These are phyloP conservation scores for Pyronema domesticum DNA, from an alignment of 495 filamentous ascomycete genomes.

Conservation along the genomic window DNA sequence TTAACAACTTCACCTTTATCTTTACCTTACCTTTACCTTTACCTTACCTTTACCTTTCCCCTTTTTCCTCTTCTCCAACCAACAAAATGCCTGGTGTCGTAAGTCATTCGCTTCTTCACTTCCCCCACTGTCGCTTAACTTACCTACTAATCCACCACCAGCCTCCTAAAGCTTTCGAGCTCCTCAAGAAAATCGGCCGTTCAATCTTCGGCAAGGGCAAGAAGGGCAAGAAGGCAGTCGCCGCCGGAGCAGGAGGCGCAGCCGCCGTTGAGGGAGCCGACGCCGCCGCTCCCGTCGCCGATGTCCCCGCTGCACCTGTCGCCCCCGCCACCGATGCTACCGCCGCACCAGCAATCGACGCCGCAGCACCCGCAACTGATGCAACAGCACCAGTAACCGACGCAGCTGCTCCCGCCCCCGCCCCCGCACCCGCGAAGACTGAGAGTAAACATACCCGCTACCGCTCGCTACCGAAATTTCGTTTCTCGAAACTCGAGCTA, in stretches of 20 bases:
- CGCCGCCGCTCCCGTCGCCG: not conserved
- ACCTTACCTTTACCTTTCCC: conserved; percentile 8
- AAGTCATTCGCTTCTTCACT: conserved; percentile 6
- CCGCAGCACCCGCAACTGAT: not conserved
- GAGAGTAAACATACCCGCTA: not conserved
- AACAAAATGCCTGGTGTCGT: conserved; percentile 24
- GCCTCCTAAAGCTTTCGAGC: conserved; percentile 17
- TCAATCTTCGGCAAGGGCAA: conserved; percentile 17
- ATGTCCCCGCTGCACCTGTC: not conserved
- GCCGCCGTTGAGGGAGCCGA: not conserved
- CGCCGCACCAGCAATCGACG: not conserved
- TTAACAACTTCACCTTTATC: not conserved
- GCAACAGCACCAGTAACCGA: not conserved
- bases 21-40: conserved; percentile 15
- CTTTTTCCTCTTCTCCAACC: not conserved
- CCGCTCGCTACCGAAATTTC: too few species aligned
- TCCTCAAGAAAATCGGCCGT: conserved; percentile 21
- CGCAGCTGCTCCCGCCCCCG: not conserved
- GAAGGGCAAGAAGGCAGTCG: conserved; percentile 5
- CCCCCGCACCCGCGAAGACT: not conserved
- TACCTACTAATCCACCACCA: not conserved
- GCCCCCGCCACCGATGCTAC: not conserved
- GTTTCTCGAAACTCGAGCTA: too few species aligned
- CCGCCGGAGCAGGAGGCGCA: not conserved
- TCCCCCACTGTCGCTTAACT: not conserved